These are phyloP conservation scores for Exophiala sideris DNA, from an alignment of 2,329 filamentous ascomycete species.

Conservation along the genomic window DNA sequence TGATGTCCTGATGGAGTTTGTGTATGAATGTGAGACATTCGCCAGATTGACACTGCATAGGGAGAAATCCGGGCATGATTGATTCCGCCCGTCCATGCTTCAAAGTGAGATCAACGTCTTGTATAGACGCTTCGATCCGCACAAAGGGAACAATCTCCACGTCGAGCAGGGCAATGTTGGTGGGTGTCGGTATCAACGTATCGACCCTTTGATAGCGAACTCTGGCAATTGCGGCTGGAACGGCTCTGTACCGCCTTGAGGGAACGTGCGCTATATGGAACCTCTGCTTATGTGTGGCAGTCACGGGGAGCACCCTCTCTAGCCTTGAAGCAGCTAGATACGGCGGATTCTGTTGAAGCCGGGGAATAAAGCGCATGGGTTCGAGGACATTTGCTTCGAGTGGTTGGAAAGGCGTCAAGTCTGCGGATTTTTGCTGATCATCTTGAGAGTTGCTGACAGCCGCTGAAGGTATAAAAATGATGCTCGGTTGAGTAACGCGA, in stretches of 20 bases:
- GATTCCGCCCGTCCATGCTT: conserved; percentile 47
- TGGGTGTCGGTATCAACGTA: conserved; percentile 42
- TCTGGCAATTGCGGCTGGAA: conserved; percentile 55
- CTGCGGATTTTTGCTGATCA: conserved; percentile 45
- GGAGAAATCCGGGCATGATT: conserved; percentile 37
- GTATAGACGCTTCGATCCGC: conserved; percentile 48
- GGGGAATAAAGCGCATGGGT: conserved; percentile 51
- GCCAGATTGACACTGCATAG: conserved; percentile 47
- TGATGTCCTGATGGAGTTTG: conserved; percentile 45
- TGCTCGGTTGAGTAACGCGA: conserved; percentile 54
- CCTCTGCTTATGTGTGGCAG: conserved; percentile 47
- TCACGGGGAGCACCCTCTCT: conserved; percentile 53
- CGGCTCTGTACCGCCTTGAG: conserved; percentile 52
- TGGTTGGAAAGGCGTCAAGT: conserved; percentile 53
- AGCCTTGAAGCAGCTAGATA: conserved; percentile 58
- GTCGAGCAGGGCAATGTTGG: conserved; percentile 53
- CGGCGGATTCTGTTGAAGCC: conserved; percentile 45
- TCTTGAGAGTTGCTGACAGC: conserved; percentile 41
- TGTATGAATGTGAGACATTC: conserved; percentile 59
- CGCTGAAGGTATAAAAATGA: conserved; percentile 46
- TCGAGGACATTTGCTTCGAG: conserved; percentile 58
- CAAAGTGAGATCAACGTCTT: conserved; percentile 46
- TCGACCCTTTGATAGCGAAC: conserved; percentile 53
- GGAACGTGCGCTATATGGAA: conserved; percentile 54
- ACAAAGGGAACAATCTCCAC: conserved; percentile 55